Base-by-base conservation (phyloP, 495 filamentous ascomycete genomes). In the Penicillium lagena region DNA sequence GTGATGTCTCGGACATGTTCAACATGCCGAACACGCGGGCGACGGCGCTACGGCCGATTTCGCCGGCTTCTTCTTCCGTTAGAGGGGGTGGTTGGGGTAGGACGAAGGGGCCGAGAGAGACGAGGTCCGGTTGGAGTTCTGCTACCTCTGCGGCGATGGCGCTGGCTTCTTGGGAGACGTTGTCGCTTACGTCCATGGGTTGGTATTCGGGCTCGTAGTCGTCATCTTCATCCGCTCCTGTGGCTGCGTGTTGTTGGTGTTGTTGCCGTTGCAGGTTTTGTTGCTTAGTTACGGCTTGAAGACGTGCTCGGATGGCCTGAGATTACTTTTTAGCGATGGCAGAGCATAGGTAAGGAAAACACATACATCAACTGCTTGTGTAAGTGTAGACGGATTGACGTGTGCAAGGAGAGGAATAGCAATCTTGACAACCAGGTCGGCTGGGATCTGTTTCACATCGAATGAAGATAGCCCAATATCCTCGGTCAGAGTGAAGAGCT, bases 161-260 rank as follows among this genome's bases (percentile, higher is more conserved):
- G 59, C 88, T 81, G 13, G 85, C 70, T 54, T 85, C 82, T 55
- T 87, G 88, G 12, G 80, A 58, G 7, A 82, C 79, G 52, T 88
- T 82, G 37, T 88, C 87, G 4, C 79, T 73, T 49, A 86, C 80
- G 56, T 90, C 87, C 38, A 77, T 72, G 0, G 78, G 78, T 43
- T 84, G 76, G 53, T 86, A 90, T 63, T 93, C 84, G 0, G 89
- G 89, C 49, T 94, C 89, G 54, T 95, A 94, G 45, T 90, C 84
- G 40, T 90, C 90, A 11, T 95, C 89, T 12, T 95, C 89, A 7
- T 91, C 87, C n/a, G 81, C 82, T 0, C 60, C 65, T 8, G 73
- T 54, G 39, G 69, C 65, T 35, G 68, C 58, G n/a, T n/a, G n/a
- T 58, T 59, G 46, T 62, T 67, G 52, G 64, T 66, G 50, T 60